Evolutionary conservation across 352 stramenopile genomes (phyloP), one percentile per base, ranked within the genome.

Genomic region (Peronospora belbahrii): DNA sequence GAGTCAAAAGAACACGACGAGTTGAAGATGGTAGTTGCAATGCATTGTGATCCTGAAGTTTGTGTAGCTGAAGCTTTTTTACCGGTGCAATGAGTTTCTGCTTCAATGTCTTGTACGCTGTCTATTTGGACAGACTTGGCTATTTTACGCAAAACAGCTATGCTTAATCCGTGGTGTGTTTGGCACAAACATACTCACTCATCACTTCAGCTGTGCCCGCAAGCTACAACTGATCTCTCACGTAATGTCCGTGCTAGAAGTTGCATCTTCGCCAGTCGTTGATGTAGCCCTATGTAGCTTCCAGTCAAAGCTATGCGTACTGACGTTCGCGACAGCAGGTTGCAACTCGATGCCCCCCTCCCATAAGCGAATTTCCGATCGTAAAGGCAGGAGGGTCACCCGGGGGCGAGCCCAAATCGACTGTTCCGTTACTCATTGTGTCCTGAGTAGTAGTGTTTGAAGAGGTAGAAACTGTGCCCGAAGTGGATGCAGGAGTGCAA

Each of bases 221-320:
- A 65, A 52, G 33, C 42, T 34, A 31, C 40, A 36, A 34, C 42
- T 43, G 11, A 52, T 22, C 4, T 15, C 40, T 13, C 22, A 51
- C 2, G 19, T 38, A 27, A 25, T 28, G 27, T 18, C 38, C 18
- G 42, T 3, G 7, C 15, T 48, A 13, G 39, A 33, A 14, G 7
- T 38, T 18, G 8, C 31, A 25, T 51, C 25, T 10, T 28, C 46
- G 10, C 30, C 31, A 6, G 32, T 67, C 13, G 13, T 48, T 39
- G 43, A 56, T 18, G 37, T 38, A 17, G 52, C 40, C 17, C 60
- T 59, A 44, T 74, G 65, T 15, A 67, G 39, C 47, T 70, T 84
- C 81, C 81, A 92, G 62, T 89, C 77, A 45, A 92, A 92, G 41
- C 85, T 86, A 45, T 74, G 65, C 19, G 75, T 86, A 52, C 86